A percentile compares a stretch with the other conserved stretches of the same genome.
phyloP scores from a whole-genome alignment of 2,329 filamentous ascomycete genomes.

The Cladorrhinum sp. region DNA sequence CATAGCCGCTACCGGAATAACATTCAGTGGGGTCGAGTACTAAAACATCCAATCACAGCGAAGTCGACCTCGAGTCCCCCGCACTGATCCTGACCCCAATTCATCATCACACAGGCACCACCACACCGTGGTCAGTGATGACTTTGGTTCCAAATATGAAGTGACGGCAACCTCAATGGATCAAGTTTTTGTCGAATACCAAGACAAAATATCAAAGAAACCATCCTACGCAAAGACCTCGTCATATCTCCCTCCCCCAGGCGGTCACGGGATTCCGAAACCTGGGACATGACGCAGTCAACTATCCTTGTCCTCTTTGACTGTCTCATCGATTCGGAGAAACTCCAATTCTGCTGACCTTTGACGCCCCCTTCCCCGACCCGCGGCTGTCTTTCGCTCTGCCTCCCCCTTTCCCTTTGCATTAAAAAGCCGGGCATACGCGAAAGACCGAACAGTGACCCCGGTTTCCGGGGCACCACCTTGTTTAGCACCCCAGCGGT shows the following conservation, averaged over 20 bases:
- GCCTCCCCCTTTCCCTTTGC: neutral
- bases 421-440: neutral
- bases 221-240: neutral
- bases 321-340: slow-evolving; percentile 1
- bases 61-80: neutral
- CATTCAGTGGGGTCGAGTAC: neutral
- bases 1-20: slow-evolving; percentile 3
- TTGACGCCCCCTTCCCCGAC: neutral
- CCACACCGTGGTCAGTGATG: neutral
- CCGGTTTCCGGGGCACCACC: neutral
- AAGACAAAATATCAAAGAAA: neutral
- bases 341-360: neutral
- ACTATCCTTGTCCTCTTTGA: neutral
- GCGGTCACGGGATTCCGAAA: neutral
- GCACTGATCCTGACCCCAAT: slow-evolving; percentile 7
- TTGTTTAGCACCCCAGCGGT: neutral
- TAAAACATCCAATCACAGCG: neutral
- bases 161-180: neutral
- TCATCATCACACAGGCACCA: neutral
- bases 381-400: too few relatives aligned
- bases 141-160: neutral
- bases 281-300: neutral
- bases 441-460: neutral
- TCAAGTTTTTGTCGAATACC: neutral
- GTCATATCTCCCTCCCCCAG: neutral